These are phyloP conservation scores for Pleurotus tuoliensis DNA, from an alignment of 768 basidiomycete genomes.

Conservation along the genomic window DNA sequence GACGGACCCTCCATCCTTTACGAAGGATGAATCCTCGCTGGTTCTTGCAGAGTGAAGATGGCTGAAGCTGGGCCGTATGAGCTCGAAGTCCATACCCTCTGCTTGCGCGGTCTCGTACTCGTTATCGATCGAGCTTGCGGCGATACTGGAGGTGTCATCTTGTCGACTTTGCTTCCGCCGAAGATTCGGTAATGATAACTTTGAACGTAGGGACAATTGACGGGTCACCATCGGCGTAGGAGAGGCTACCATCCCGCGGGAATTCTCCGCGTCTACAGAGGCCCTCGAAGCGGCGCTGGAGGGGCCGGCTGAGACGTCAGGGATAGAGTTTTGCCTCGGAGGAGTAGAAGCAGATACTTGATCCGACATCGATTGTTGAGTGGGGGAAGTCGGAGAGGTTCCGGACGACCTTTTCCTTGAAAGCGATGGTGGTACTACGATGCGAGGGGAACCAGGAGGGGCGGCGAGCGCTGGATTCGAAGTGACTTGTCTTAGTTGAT, in stretches of 20 bases:
- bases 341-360: not conserved
- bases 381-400: not conserved
- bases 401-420: not conserved
- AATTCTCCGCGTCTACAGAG: slow-evolving; percentile 18
- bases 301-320: not conserved
- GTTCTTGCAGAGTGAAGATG: slow-evolving; percentile 34
- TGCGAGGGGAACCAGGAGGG: slow-evolving; percentile 7
- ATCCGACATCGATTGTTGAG: not conserved
- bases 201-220: slow-evolving; percentile 46
- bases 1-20: slow-evolving; percentile 25
- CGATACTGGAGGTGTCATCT: slow-evolving; percentile 27
- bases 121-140: slow-evolving; percentile 16
- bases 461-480: slow-evolving; percentile 25
- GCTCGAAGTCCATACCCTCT: slow-evolving; percentile 78
- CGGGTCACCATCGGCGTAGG: slow-evolving; percentile 34
- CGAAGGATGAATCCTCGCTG: slow-evolving; percentile 52
- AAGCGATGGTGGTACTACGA: slow-evolving; percentile 1
- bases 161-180: slow-evolving; percentile 39
- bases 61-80: slow-evolving; percentile 59
- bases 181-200: slow-evolving; percentile 67
- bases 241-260: slow-evolving; percentile 31
- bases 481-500: slow-evolving; percentile 21
- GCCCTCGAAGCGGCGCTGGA: not conserved
- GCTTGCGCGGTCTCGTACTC: slow-evolving; percentile 66
- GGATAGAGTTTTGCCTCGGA: not conserved